phyloP scores from a whole-genome alignment of 345 rosid genomes.

The Hirschfeldia incana region DNA sequence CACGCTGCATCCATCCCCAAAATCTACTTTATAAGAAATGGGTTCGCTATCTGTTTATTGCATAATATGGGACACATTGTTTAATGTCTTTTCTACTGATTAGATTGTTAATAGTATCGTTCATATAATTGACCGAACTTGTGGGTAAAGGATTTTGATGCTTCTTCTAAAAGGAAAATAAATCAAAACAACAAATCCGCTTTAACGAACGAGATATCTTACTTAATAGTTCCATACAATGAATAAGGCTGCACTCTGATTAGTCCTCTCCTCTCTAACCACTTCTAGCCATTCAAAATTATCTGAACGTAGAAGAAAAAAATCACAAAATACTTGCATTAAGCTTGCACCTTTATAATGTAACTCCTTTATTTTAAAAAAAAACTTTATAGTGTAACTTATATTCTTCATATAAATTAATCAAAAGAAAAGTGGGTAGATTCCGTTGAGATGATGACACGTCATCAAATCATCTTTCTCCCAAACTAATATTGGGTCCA shows the following conservation, averaged over 20 bases:
- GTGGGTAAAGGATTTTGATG: constrained; percentile 30
- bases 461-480: constrained; percentile 23
- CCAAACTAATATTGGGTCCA: constrained; percentile 16
- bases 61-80: not conserved
- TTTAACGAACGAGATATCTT: constrained; percentile 18
- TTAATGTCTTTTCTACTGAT: constrained; percentile 19
- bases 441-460: constrained; percentile 6
- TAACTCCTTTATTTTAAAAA: not conserved
- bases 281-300: not conserved
- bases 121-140: constrained; percentile 11
- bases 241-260: constrained; percentile 11
- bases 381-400: not conserved
- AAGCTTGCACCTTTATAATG: constrained; percentile 6
- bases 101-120: constrained; percentile 15
- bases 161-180: constrained; percentile 26
- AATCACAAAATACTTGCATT: not conserved
- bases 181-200: constrained; percentile 10
- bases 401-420: not conserved
- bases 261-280: constrained; percentile 28
- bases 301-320: not conserved
- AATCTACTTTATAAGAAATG: constrained; percentile 20
- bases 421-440: not conserved
- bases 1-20: constrained; percentile 40
- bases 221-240: constrained; percentile 10
- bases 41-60: not conserved